A percentile compares a stretch with the other conserved stretches of the same genome.
These are phyloP conservation scores for Saturnispora mendoncae DNA, from an alignment of 805 yeast species.

Conservation along the genomic window DNA sequence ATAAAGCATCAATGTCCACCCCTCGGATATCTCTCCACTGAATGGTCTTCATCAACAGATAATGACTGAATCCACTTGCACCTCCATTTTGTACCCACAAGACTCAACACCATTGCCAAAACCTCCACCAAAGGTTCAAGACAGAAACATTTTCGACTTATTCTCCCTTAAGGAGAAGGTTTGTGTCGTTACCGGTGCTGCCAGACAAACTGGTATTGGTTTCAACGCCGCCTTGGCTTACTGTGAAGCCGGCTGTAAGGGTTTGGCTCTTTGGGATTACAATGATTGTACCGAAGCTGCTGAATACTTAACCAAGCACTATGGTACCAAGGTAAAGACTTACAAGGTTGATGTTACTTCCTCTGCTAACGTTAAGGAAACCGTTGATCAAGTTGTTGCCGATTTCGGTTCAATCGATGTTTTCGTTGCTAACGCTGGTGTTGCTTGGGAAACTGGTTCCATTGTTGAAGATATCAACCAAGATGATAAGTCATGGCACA, in stretches of 20 bases:
- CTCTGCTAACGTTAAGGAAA: slow-evolving; percentile 25
- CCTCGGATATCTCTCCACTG: too few relatives aligned
- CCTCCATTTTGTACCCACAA: slow-evolving; percentile 19
- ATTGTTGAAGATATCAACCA: slow-evolving; percentile 35
- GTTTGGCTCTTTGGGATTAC: slow-evolving; percentile 31
- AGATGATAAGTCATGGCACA: slow-evolving; percentile 41
- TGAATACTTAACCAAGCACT: slow-evolving; percentile 10
- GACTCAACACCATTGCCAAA: slow-evolving; percentile 24
- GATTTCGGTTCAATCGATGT: slow-evolving; percentile 34
- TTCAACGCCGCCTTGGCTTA: slow-evolving; percentile 42
- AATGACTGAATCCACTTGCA: slow-evolving; percentile 20
- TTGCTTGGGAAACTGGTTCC: slow-evolving; percentile 68
- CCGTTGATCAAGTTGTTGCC: slow-evolving; percentile 23
- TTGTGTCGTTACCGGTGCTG: slow-evolving; percentile 44
- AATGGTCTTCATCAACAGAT: too few relatives aligned
- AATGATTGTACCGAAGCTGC: slow-evolving; percentile 14
- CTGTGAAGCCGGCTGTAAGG: slow-evolving; percentile 42
- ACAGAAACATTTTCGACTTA: slow-evolving; percentile 16
- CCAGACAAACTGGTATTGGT: slow-evolving; percentile 44
- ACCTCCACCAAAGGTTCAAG: slow-evolving; percentile 21
- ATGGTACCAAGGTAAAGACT: slow-evolving; percentile 13
- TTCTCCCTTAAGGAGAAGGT: slow-evolving; percentile 35
- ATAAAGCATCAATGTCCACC: background rate
- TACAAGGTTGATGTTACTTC: slow-evolving; percentile 29
- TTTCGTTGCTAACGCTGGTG: slow-evolving; percentile 44